Conservation (phyloP, 2,329 filamentous ascomycete genomes). For the Clonostachys byssicola region DNA sequence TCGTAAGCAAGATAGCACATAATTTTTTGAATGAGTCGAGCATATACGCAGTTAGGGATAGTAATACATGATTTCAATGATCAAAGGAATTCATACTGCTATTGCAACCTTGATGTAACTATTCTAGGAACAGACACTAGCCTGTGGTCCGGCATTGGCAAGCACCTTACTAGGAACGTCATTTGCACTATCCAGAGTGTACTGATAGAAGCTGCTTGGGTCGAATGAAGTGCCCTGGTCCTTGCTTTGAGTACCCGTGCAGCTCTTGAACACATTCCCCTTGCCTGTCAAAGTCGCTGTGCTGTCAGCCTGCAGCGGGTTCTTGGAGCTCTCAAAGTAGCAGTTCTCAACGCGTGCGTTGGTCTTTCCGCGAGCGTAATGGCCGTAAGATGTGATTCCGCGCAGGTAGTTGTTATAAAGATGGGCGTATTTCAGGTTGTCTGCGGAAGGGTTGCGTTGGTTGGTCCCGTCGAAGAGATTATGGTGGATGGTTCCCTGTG, state of each 20-base stretch:
- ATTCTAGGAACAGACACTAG: slow-evolving; percentile 10
- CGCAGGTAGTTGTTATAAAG: slow-evolving; percentile 19
- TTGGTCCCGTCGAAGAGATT: slow-evolving; percentile 14
- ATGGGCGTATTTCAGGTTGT: slow-evolving; percentile 15
- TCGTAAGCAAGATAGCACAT: too few relatives aligned
- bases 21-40: too few relatives aligned
- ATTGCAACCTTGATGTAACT: neutral
- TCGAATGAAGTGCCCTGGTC: slow-evolving; percentile 6
- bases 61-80: too few relatives aligned
- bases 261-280: slow-evolving; percentile 9
- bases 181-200: slow-evolving; percentile 8
- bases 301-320: slow-evolving; percentile 10
- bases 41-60: too few relatives aligned
- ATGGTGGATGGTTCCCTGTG: slow-evolving; percentile 16
- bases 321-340: slow-evolving; percentile 13
- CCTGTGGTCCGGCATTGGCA: slow-evolving; percentile 12
- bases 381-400: slow-evolving; percentile 13
- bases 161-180: slow-evolving; percentile 12
- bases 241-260: slow-evolving; percentile 4
- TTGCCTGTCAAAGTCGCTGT: slow-evolving; percentile 6
- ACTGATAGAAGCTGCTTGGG: slow-evolving; percentile 7
- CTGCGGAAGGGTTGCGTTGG: slow-evolving; percentile 15
- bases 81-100: too few relatives aligned
- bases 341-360: slow-evolving; percentile 16
- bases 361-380: slow-evolving; percentile 14